These are phyloP conservation scores for Mycena filopes DNA, from an alignment of 768 basidiomycete genomes.

Conservation along the genomic window DNA sequence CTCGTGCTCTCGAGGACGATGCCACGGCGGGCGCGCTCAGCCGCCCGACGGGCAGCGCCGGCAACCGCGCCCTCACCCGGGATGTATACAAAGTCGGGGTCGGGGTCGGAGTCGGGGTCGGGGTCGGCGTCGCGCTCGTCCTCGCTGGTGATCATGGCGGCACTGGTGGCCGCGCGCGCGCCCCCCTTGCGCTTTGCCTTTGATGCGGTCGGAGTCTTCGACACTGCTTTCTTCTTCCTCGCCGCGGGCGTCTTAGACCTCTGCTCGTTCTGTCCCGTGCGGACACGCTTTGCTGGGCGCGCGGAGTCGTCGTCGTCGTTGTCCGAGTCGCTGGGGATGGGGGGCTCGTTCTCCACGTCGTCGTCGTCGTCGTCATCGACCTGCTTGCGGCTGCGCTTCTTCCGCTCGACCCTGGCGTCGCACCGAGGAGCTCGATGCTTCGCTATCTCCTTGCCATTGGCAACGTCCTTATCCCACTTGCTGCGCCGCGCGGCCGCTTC, in stretches of 20 bases:
- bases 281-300: background rate
- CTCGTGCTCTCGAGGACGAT: no score
- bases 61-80: no score
- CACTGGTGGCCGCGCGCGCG: background rate
- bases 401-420: background rate
- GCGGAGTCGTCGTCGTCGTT: background rate
- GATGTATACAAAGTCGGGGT: background rate
- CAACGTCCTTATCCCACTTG: conserved; percentile 8
- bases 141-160: conserved; percentile 4
- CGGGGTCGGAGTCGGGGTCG: background rate
- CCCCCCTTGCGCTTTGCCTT: background rate
- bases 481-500: background rate
- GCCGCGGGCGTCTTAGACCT: no score
- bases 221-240: background rate
- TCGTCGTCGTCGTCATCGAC: background rate
- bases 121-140: conserved; percentile 1
- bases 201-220: background rate
- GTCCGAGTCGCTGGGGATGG: no score
- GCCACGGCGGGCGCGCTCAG: no score
- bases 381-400: background rate
- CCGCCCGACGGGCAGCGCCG: no score
- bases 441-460: background rate
- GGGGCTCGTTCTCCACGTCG: background rate
- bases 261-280: background rate
- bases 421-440: background rate